Conservation (phyloP, 441 rosid species). For the Gossypium schwendimanii region DNA sequence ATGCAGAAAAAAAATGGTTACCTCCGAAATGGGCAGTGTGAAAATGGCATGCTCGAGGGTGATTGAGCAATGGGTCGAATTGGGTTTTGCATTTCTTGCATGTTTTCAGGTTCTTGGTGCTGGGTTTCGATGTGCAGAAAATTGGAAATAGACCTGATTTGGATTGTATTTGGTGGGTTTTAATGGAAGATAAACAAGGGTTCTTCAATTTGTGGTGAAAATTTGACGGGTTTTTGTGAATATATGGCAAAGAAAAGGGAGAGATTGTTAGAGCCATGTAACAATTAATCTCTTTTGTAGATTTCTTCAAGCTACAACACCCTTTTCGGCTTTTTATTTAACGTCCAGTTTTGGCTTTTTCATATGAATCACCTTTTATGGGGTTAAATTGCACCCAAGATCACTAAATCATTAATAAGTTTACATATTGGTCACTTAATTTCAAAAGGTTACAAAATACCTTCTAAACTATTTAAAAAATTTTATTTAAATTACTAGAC, state of each 20-base stretch:
- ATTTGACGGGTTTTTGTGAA: background rate
- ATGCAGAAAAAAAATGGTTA: slow-evolving; percentile 14
- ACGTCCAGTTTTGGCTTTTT: too few species aligned
- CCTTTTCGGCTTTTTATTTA: background rate
- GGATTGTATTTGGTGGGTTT: background rate
- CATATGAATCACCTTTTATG: too few species aligned
- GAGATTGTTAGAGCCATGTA: background rate
- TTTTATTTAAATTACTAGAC: too few species aligned
- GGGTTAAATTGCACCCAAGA: too few species aligned
- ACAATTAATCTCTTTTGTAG: background rate
- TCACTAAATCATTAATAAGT: too few species aligned
- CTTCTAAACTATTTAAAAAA: too few species aligned
- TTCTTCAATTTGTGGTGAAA: background rate
- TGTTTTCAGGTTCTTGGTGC: slow-evolving; percentile 34
- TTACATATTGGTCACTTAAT: too few species aligned
- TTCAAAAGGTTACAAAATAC: too few species aligned
- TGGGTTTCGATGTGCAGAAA: slow-evolving; percentile 31
- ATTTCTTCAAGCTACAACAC: background rate
- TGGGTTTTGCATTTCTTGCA: slow-evolving; percentile 85
- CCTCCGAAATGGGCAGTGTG: slow-evolving; percentile 93
- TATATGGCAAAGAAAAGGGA: background rate
- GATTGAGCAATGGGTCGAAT: slow-evolving; percentile 64
- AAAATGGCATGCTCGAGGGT: slow-evolving; percentile 67
- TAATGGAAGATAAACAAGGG: background rate
- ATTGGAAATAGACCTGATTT: slow-evolving; percentile 4